Evolutionary conservation across 768 basidiomycete species (phyloP).

Genomic region (Mycena indigotica): DNA sequence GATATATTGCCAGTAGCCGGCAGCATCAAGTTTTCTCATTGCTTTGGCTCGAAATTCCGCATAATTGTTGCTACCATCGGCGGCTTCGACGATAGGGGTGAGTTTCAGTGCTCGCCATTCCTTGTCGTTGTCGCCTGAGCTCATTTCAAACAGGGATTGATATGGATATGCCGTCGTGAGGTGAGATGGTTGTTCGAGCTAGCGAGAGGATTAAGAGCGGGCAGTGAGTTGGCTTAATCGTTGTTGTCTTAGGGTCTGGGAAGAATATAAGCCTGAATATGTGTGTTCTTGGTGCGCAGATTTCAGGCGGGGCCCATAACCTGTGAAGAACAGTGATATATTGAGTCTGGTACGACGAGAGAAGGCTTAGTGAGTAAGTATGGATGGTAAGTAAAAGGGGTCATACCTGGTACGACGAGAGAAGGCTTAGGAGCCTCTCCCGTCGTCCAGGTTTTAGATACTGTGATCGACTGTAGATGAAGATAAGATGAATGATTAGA

Average conservation of each 20-base stretch:
- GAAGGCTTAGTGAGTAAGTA: neutral
- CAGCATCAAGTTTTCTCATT: conserved; percentile 11
- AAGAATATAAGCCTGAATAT: too few species aligned
- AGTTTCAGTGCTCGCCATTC: conserved; percentile 13
- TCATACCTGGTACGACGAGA: neutral
- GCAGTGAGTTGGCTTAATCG: neutral
- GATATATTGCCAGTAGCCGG: conserved; percentile 13
- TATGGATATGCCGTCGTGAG: neutral
- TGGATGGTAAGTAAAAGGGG: neutral
- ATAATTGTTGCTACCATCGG: conserved; percentile 10
- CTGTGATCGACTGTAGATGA: too few species aligned
- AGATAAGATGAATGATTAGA: too few species aligned
- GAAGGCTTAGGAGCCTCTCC: neutral
- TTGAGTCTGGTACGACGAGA: neutral
- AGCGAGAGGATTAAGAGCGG: neutral
- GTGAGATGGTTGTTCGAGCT: neutral
- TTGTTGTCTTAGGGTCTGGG: neutral
- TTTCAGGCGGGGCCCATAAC: neutral
- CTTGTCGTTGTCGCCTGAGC: conserved; percentile 1
- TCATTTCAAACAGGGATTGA: neutral
- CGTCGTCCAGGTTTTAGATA: too few species aligned
- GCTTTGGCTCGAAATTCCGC: conserved; percentile 16
- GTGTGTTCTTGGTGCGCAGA: neutral
- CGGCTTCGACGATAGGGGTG: conserved; percentile 8
- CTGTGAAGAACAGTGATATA: neutral